phyloP scores from a whole-genome alignment of 2,329 filamentous ascomycete species.

The Xylaria digitata region DNA sequence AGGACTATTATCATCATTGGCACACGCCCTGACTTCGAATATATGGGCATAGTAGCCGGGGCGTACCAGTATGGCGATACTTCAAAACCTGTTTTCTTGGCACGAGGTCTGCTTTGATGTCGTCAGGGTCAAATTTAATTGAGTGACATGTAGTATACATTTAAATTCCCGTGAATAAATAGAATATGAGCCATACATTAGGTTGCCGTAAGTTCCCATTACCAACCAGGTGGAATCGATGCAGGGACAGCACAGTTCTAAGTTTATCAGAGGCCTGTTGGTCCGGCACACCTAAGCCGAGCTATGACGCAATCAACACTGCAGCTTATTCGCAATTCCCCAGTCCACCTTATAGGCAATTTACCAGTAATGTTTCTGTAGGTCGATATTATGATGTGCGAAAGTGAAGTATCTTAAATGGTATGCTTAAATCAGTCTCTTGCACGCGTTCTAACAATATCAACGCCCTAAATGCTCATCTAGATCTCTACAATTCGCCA shows the following conservation, averaged over 20 bases:
- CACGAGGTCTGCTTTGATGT: conserved; percentile 26
- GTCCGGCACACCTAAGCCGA: conserved; percentile 20
- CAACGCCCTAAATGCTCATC: conserved; percentile 4
- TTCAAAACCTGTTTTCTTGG: conserved; percentile 27
- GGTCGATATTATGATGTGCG: background rate
- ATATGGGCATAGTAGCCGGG: conserved; percentile 1
- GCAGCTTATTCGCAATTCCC: background rate
- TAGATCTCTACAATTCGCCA: conserved; percentile 52
- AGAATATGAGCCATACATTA: background rate
- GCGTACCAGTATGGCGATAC: background rate
- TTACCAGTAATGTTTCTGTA: background rate
- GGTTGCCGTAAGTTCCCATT: background rate
- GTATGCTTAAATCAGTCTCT: background rate
- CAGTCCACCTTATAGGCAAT: background rate
- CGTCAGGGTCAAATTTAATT: conserved; percentile 14
- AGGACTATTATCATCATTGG: conserved; percentile 2
- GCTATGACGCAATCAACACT: conserved; percentile 28
- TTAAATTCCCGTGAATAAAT: background rate
- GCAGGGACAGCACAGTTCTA: background rate
- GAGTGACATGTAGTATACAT: conserved; percentile 9
- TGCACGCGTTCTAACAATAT: conserved; percentile 7
- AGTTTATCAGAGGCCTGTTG: background rate
- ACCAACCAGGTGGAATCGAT: background rate
- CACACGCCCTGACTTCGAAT: background rate
- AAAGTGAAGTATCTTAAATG: background rate